Conservation (phyloP, 345 rosid species). For the Anastatica hierochuntica region DNA sequence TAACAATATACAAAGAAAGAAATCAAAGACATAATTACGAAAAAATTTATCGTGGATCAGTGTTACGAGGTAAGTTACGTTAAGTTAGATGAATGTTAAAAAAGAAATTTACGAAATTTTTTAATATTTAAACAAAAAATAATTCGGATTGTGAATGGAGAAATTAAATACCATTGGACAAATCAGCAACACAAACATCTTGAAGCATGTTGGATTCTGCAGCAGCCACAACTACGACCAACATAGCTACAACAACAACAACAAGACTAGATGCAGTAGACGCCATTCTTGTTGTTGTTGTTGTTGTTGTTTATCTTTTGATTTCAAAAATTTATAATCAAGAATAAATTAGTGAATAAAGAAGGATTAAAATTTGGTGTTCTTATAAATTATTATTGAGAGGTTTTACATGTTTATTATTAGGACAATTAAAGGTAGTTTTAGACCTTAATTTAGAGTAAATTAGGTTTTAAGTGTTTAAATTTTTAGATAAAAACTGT, state of each 20-base stretch:
- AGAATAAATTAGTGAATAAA: neutral
- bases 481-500: neutral
- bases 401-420: neutral
- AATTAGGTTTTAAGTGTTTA: neutral
- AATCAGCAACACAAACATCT: slow-evolving; percentile 86
- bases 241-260: slow-evolving; percentile 14
- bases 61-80: too few species aligned
- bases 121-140: neutral
- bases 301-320: too few species aligned
- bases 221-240: slow-evolving; percentile 19
- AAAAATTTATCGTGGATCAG: too few species aligned
- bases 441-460: neutral
- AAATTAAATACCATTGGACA: slow-evolving; percentile 29
- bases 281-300: slow-evolving; percentile 21
- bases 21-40: neutral
- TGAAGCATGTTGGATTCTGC: slow-evolving; percentile 69
- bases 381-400: neutral
- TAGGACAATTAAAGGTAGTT: slow-evolving; percentile 6
- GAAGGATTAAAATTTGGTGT: neutral
- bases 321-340: neutral
- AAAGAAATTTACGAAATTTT: too few species aligned
- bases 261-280: slow-evolving; percentile 4
- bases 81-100: too few species aligned
- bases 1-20: neutral
- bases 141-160: neutral